These are phyloP conservation scores for Cucumis melo DNA, from an alignment of 306 rosid genomes.

Conservation along the genomic window DNA sequence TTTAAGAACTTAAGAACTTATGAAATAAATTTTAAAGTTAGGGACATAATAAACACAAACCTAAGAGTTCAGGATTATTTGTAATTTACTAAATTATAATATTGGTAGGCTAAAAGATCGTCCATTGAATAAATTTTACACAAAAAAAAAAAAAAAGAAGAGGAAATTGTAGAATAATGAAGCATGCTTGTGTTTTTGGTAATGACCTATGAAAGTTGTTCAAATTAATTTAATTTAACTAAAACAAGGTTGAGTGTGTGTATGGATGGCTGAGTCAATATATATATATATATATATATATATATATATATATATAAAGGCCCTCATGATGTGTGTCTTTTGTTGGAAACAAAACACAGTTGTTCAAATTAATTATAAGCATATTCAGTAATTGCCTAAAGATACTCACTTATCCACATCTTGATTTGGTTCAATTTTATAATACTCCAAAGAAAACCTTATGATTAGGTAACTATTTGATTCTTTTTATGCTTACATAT, in stretches of 20 bases:
- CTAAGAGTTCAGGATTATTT: too few relatives aligned
- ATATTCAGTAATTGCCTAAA: neutral
- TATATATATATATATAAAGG: neutral
- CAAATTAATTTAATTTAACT: neutral
- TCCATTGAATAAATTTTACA: neutral
- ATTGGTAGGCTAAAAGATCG: neutral
- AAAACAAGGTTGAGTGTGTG: neutral
- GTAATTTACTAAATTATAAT: too few relatives aligned
- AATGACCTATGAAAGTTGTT: neutral
- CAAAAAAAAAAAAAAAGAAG: too few relatives aligned
- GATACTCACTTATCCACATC: conserved; percentile 5
- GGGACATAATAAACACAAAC: too few relatives aligned
- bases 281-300: too few relatives aligned
- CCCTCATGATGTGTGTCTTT: neutral
- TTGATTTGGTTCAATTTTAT: neutral
- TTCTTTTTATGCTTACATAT: neutral
- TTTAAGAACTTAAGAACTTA: too few relatives aligned
- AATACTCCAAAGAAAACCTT: neutral
- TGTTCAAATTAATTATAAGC: neutral
- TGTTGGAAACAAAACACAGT: neutral
- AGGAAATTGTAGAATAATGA: neutral
- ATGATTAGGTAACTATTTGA: neutral
- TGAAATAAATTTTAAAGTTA: too few relatives aligned
- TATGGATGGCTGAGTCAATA: neutral
- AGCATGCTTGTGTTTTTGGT: neutral